These are phyloP conservation scores for Zelonia costaricensis DNA, from an alignment of 208 protist species.

Conservation along the genomic window DNA sequence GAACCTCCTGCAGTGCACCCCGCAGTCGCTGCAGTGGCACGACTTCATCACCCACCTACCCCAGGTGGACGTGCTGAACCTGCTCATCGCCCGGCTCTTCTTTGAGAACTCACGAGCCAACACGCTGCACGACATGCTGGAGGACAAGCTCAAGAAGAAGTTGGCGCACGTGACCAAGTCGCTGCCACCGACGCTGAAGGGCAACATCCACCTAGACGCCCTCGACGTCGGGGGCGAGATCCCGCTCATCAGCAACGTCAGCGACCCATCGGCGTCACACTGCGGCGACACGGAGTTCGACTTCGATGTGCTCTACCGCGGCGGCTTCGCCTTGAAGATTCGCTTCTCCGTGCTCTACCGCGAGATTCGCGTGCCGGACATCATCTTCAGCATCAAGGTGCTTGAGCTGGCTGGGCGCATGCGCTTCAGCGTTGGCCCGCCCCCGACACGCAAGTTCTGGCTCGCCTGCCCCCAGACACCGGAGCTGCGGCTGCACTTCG, in stretches of 20 bases:
- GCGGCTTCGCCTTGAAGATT: conserved; percentile 67
- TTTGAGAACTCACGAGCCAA: conserved; percentile 80
- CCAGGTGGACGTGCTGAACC: conserved; percentile 69
- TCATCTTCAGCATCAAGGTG: conserved; percentile 76
- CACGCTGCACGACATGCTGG: conserved; percentile 59
- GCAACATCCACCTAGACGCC: conserved; percentile 63
- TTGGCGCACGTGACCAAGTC: conserved; percentile 57
- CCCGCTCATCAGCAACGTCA: conserved; percentile 70
- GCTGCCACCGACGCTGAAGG: conserved; percentile 60
- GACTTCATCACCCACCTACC: conserved; percentile 70
- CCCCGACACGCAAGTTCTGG: conserved; percentile 80
- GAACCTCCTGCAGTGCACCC: conserved; percentile 67
- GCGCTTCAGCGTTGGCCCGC: conserved; percentile 69
- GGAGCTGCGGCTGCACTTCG: conserved; percentile 74
- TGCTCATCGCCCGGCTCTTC: conserved; percentile 79
- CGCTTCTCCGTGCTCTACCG: conserved; percentile 71
- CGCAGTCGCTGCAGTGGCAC: conserved; percentile 65
- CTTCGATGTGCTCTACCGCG: conserved; percentile 87
- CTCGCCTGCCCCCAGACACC: conserved; percentile 54
- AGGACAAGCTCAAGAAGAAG: conserved; percentile 70
- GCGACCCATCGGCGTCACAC: conserved; percentile 43
- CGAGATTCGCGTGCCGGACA: conserved; percentile 63
- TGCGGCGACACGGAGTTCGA: conserved; percentile 79
- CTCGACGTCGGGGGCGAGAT: conserved; percentile 79
- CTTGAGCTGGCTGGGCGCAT: conserved; percentile 77